Evolutionary conservation across 164 flowering plant species (phyloP).

Genomic region (Kalanchoe fedtschenkoi): DNA sequence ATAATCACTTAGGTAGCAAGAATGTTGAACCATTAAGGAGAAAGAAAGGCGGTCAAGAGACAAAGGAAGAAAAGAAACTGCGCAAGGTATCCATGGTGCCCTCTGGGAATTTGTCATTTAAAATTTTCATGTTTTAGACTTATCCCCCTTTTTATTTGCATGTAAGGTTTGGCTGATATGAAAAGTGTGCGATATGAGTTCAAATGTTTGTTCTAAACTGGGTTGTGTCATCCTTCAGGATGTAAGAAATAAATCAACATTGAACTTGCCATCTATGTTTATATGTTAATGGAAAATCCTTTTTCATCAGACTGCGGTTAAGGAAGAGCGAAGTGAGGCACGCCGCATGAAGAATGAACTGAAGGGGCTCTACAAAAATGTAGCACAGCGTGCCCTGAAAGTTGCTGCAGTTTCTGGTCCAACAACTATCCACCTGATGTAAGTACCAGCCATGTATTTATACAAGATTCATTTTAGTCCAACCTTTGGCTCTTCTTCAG

Average conservation of each 20-base stretch:
- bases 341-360: conserved; percentile 62
- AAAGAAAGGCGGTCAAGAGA: conserved; percentile 53
- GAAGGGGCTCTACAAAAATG: conserved; percentile 57
- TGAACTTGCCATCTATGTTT: neutral
- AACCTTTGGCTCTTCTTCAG: neutral
- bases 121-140: neutral
- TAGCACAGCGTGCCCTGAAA: conserved; percentile 68
- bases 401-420: conserved; percentile 72
- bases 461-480: neutral
- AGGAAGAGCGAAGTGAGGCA: conserved; percentile 79
- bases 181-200: neutral
- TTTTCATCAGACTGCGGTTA: conserved; percentile 63
- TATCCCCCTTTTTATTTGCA: neutral
- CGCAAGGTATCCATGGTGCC: conserved; percentile 50
- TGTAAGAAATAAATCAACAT: neutral
- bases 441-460: conserved; percentile 12
- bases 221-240: too few species aligned
- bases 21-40: conserved; percentile 26
- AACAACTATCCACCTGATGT: conserved; percentile 66
- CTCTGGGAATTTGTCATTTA: neutral
- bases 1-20: conserved; percentile 11
- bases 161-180: neutral
- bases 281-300: neutral
- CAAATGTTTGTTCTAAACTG: too few species aligned
- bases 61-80: conserved; percentile 93